A percentile compares a stretch with the other conserved stretches of the same genome.
These are phyloP conservation scores for Polychytrium aggregatum DNA, from an alignment of 192 early-diverging fungal species.

Conservation along the genomic window DNA sequence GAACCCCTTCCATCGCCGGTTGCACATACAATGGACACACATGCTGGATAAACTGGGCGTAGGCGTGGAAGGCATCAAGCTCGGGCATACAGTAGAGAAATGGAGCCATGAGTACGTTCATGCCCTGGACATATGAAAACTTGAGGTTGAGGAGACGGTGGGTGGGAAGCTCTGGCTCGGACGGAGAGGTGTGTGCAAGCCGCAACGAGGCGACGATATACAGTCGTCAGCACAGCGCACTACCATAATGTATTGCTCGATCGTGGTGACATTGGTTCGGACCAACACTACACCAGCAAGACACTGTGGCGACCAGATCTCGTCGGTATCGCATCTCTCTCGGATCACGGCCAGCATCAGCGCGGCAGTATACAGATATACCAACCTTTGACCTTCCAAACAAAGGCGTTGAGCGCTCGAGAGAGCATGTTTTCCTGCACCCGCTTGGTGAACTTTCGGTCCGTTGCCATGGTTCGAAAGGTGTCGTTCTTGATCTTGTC, in stretches of 20 bases:
- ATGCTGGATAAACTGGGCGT: conserved; percentile 74
- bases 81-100: conserved; percentile 88
- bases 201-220: neutral
- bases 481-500: conserved; percentile 87
- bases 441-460: conserved; percentile 55
- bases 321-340: neutral
- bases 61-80: conserved; percentile 80
- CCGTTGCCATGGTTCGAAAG: conserved; percentile 72
- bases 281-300: neutral
- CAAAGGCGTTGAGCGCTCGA: conserved; percentile 75
- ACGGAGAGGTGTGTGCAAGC: neutral
- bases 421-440: conserved; percentile 66
- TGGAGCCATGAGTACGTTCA: conserved; percentile 88
- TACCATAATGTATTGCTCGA: neutral
- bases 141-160: conserved; percentile 32
- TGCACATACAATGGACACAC: conserved; percentile 90
- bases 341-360: neutral
- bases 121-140: conserved; percentile 85
- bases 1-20: conserved; percentile 77
- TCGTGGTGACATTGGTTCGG: neutral
- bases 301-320: neutral
- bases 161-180: neutral
- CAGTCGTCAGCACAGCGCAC: neutral
- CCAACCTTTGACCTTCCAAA: conserved; percentile 71
- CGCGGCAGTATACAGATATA: neutral